Conservation (phyloP, 345 rosid genomes). For the Eutrema japonicum region DNA sequence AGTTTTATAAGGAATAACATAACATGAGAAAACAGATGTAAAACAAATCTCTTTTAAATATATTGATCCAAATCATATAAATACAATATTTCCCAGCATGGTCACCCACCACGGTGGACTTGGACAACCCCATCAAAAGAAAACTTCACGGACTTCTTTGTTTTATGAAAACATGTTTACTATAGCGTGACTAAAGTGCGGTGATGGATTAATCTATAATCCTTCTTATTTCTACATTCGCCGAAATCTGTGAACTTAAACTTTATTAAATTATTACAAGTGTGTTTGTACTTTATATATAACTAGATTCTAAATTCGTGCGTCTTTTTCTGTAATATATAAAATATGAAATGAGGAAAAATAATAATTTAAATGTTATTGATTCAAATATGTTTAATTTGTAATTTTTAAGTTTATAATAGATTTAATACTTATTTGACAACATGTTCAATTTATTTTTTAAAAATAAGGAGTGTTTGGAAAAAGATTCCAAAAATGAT, state of each 20-base stretch:
- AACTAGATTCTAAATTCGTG: too few species aligned
- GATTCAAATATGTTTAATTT: too few species aligned
- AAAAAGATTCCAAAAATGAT: too few species aligned
- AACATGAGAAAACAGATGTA: conserved; percentile 6
- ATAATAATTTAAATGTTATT: too few species aligned
- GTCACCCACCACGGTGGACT: conserved; percentile 21
- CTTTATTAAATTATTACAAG: neutral
- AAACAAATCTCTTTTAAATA: neutral
- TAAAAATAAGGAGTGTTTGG: too few species aligned
- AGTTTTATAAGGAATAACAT: neutral
- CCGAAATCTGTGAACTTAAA: neutral
- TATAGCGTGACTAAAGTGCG: neutral
- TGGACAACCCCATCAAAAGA: conserved; percentile 12
- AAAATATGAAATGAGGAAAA: too few species aligned
- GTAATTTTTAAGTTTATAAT: too few species aligned
- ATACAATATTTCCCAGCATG: conserved; percentile 4
- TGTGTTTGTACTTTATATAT: too few species aligned
- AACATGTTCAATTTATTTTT: too few species aligned
- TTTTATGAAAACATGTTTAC: neutral
- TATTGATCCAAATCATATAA: neutral
- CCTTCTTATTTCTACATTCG: neutral
- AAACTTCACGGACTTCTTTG: neutral
- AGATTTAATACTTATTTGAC: too few species aligned
- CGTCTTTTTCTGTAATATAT: too few species aligned
- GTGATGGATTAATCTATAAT: conserved; percentile 1